Base-by-base conservation (phyloP, 148 eudicot species). In the Simmondsia chinensis region DNA sequence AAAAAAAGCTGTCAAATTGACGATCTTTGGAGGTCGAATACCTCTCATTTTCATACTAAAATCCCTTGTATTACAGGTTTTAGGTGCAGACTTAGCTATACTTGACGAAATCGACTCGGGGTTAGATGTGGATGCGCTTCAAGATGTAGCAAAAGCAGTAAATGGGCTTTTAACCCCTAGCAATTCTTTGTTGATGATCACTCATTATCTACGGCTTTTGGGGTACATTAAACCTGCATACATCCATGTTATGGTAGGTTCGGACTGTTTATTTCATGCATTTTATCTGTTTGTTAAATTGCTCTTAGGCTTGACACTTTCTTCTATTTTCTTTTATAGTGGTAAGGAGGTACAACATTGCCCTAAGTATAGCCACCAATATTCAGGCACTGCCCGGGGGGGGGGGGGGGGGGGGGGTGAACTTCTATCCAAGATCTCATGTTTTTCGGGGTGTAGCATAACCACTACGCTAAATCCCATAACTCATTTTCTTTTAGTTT, bases 61-160 rank as follows among this genome's bases (percentile, higher is more conserved):
- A 6, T 9, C 11, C 17, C 25, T 32, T 29, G 5, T 51, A 38
- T 39, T 55, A 27, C 66, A 91, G 99, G 99, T 91, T 50, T 72
- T 91, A 54, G 99, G 95, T 40, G 99, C 99, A 44, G 89, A 91
- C 33, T 70, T 86, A 68, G 94, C 86, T 28, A 82, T 91, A 57
- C 57, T 91, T 56, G 99, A 91, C 55, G 99, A 91, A 61, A 91
- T 91, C 29, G 96, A 91, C 69, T 91, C 96, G 44, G 96, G 99
- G 43, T 67, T 91, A 58, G 99, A 91, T 53, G 94, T 91, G 47
- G 99, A 91, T 66, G 99, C 99, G 39, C 96, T 91, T 54, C 76
- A 69, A 58, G 99, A 86, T 69, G 94, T 86, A 39, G 85, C 99
- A 45, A 72, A 71, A 65, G 99, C 94, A 33, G 96, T 91, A 22